Evolutionary conservation across 257 asterid genomes (phyloP).

Genomic region (Ajuga chamaepitys): DNA sequence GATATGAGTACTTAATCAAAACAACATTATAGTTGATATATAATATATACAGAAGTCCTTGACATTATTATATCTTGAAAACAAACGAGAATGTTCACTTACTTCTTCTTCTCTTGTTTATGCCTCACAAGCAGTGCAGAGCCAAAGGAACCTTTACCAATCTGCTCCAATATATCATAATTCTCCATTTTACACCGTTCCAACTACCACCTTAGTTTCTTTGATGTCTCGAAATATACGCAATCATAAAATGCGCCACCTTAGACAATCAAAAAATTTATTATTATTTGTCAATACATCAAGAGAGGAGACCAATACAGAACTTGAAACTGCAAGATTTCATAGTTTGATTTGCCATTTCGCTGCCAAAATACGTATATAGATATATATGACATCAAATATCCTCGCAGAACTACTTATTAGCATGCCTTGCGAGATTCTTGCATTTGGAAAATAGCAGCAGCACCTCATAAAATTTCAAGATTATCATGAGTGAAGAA

Average conservation of each 20-base stretch:
- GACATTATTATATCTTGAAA: background rate
- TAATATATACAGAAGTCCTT: background rate
- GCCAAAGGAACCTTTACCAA: conserved; percentile 96
- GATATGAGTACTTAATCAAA: background rate
- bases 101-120: conserved; percentile 89
- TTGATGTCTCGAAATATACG: background rate
- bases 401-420: conserved; percentile 7
- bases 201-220: background rate
- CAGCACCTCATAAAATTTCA: background rate
- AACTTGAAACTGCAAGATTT: conserved; percentile 7
- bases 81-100: conserved; percentile 22
- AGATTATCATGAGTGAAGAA: background rate
- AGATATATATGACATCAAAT: background rate
- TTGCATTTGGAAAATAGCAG: background rate
- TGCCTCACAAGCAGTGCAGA: conserved; percentile 95
- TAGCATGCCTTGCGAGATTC: background rate
- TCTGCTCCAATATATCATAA: conserved; percentile 86
- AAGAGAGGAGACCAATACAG: background rate
- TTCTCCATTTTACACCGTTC: conserved; percentile 53
- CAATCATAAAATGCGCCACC: conserved; percentile 11
- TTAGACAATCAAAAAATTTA: background rate
- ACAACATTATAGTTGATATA: background rate
- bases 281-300: conserved; percentile 3
- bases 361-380: background rate
- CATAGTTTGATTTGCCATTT: background rate